Evolutionary conservation across 768 basidiomycete species (phyloP).

Genomic region (Cantharellus anzutake): DNA sequence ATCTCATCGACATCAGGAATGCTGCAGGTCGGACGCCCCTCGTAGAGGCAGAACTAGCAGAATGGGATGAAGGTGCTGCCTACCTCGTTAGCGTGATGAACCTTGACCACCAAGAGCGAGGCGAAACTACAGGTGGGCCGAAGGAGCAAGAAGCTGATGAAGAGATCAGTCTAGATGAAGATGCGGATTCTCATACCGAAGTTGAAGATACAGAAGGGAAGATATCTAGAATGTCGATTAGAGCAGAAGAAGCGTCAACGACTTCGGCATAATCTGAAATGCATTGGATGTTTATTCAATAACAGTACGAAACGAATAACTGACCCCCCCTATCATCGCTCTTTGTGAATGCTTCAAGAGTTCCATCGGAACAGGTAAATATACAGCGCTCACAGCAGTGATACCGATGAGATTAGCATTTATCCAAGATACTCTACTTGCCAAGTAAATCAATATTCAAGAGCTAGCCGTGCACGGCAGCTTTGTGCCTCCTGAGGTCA

Average conservation of each 20-base stretch:
- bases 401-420: no score
- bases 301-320: no score
- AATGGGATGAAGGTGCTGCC: conserved; percentile 68
- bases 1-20: conserved; percentile 63
- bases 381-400: no score
- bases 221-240: conserved; percentile 34
- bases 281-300: no score
- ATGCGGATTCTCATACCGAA: conserved; percentile 28
- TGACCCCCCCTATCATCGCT: no score
- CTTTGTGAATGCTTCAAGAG: no score
- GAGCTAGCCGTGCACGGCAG: no score
- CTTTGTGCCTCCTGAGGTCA: no score
- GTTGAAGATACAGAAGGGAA: conserved; percentile 56
- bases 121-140: not conserved
- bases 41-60: conserved; percentile 59
- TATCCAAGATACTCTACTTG: no score
- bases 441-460: no score
- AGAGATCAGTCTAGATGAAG: conserved; percentile 20
- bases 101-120: conserved; percentile 28
- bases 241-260: not conserved
- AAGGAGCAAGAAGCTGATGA: conserved; percentile 11
- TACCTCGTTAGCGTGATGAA: conserved; percentile 74
- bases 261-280: no score
- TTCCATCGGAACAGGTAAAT: no score
- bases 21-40: conserved; percentile 54